Base-by-base conservation (phyloP, 495 filamentous ascomycete genomes). In the Aspergillus saccharolyticus region DNA sequence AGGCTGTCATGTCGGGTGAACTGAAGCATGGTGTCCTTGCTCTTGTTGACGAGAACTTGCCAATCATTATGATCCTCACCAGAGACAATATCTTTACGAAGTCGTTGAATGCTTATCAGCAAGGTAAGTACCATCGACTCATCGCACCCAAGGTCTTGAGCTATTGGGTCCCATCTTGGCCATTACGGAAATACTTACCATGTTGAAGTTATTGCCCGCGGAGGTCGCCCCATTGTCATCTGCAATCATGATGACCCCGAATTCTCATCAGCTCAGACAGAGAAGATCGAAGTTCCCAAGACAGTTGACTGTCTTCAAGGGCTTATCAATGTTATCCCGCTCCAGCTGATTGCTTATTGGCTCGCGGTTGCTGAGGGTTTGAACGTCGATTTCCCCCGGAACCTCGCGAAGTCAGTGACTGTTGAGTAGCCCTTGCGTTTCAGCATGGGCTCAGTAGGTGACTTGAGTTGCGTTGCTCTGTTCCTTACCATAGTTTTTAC, bases 1-100 rank as follows among this genome's bases (percentile, higher is more conserved):
- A 98, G 78, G 94, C 94, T 67, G 94, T 98, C 74, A 98, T 98
- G 94, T 97, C 94, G 57, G 94, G 94, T 70, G 94, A 98, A 76
- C 77, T 98, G 61, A 98, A 98, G 80, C 94, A 98, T 71, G 94
- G 94, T 78, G 94, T 98, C 54, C 80, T 98, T 67, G 94, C 94
- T 47, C 82, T 98, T 57, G 94, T 98, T 45, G 94, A 98, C 67
- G 94, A 97, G 81, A 91, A 96, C 72, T 83, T 98, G 25, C 94
- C 94, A 55, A 98, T 98, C 72, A 96, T 98, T 78, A 98, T 98
- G 94, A 97, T 98, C 63, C 79, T 98, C 33, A 98, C 94, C 21
- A 87, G 95, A 52, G 94, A 98, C 72, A 82, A 90, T 58, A 85
- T 98, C 67, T 98, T 97, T 77, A 85, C 85, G 70, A 98, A 98